phyloP scores from a whole-genome alignment of 116 monocot species.

The Iris pallida region DNA sequence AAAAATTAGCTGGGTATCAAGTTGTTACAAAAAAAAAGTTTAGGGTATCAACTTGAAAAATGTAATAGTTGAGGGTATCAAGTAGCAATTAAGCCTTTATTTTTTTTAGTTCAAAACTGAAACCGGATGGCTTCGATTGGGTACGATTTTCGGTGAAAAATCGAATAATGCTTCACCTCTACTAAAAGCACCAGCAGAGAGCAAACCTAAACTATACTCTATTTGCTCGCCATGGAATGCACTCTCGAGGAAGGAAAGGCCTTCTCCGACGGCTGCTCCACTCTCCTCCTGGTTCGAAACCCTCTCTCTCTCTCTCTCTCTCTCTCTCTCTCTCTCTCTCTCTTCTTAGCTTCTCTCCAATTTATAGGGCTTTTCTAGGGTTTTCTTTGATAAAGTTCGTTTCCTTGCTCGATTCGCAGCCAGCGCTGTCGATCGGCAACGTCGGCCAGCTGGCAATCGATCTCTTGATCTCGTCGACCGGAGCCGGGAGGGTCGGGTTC shows the following conservation, averaged over 20 bases:
- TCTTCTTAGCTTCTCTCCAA: not conserved
- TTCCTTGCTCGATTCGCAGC: slow-evolving; percentile 30
- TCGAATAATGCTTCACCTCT: too few relatives aligned
- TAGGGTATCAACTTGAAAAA: too few relatives aligned
- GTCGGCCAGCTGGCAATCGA: slow-evolving; percentile 87
- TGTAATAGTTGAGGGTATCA: too few relatives aligned
- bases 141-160: too few relatives aligned
- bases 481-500: slow-evolving; percentile 57
- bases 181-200: too few relatives aligned
- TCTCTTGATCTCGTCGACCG: slow-evolving; percentile 56
- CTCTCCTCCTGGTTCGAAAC: slow-evolving; percentile 59
- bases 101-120: too few relatives aligned
- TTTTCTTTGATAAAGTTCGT: not conserved
- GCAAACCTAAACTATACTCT: too few relatives aligned
- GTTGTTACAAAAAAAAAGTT: too few relatives aligned
- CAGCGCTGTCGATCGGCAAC: slow-evolving; percentile 89
- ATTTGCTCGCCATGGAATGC: slow-evolving; percentile 39
- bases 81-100: too few relatives aligned
- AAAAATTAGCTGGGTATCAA: too few relatives aligned
- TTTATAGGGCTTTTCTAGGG: not conserved
- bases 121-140: too few relatives aligned
- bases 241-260: slow-evolving; percentile 36
- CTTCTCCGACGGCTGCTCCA: slow-evolving; percentile 52
- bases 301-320: not conserved
- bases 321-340: slow-evolving; percentile 5